Percentiles rank a stretch among this genome's conserved stretches.
Evolutionary conservation across 1,284 basidiomycete species (phyloP).

Genomic region (Flammula alnicola): DNA sequence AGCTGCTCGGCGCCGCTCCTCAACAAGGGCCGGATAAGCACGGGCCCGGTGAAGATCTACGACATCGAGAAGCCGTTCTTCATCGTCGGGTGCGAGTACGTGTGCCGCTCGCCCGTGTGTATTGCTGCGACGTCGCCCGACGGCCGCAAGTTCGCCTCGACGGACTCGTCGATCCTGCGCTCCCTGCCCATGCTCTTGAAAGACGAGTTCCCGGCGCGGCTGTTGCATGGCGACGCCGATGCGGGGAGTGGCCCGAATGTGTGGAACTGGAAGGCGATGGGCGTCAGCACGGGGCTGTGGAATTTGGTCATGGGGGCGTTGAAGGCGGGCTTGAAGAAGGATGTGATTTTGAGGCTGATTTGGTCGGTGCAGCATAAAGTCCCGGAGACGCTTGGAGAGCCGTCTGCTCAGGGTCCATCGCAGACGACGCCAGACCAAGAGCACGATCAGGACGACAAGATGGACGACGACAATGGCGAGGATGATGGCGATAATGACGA

Average conservation of each 20-base stretch:
- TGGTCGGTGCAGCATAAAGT: constrained; percentile 58
- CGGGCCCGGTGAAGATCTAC: constrained; percentile 73
- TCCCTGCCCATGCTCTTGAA: constrained; percentile 65
- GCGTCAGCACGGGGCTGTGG: constrained; percentile 70
- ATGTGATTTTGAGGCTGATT: constrained; percentile 60
- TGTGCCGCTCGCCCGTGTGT: constrained; percentile 56
- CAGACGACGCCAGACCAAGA: not conserved
- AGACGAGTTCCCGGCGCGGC: constrained; percentile 71
- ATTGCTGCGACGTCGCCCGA: constrained; percentile 42
- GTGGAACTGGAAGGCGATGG: constrained; percentile 75
- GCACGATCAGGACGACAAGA: constrained; percentile 27
- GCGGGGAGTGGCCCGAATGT: constrained; percentile 58
- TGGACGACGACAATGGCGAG: constrained; percentile 25
- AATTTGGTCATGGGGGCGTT: constrained; percentile 65
- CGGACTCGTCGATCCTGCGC: constrained; percentile 68
- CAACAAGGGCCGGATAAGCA: constrained; percentile 69
- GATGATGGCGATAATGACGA: constrained; percentile 21
- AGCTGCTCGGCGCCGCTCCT: constrained; percentile 56
- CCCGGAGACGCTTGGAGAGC: constrained; percentile 40
- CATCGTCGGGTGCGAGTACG: constrained; percentile 79
- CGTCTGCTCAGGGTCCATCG: not conserved
- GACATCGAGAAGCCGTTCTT: constrained; percentile 79
- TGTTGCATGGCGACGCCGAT: constrained; percentile 57
- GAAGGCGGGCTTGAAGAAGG: constrained; percentile 58
- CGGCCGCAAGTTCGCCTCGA: constrained; percentile 68